These are phyloP conservation scores for Penicillium samsonianum DNA, from an alignment of 495 filamentous ascomycete genomes.

Conservation along the genomic window DNA sequence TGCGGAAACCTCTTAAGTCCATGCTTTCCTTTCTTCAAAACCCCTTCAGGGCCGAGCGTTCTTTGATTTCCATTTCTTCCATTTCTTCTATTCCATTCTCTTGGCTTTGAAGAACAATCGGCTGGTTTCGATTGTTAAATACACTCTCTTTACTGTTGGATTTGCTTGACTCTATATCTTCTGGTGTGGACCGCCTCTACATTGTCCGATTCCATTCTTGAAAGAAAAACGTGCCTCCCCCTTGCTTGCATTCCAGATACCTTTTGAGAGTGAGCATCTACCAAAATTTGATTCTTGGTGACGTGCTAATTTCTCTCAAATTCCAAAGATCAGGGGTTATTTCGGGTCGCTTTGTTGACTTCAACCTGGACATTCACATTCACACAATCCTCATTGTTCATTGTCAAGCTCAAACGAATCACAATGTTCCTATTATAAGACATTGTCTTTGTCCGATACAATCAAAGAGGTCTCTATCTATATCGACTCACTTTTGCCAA, in stretches of 20 bases:
- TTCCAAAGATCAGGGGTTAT: slow-evolving; percentile 5
- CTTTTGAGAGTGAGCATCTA: background rate
- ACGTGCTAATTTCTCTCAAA: slow-evolving; percentile 12
- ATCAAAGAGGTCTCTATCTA: slow-evolving; percentile 3
- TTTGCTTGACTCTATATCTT: background rate
- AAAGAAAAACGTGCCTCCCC: background rate
- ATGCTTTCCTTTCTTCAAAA: background rate
- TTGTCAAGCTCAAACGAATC: slow-evolving; percentile 2
- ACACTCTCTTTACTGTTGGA: background rate
- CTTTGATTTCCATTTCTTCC: background rate
- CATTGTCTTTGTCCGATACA: slow-evolving; percentile 6
- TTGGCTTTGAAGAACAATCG: background rate
- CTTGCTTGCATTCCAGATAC: slow-evolving; percentile 9
- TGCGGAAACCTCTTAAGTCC: background rate
- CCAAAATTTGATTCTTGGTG: slow-evolving; percentile 6
- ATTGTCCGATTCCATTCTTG: background rate
- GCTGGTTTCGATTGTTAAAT: background rate
- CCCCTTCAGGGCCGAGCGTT: background rate
- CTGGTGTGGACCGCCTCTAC: background rate
- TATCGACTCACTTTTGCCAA: slow-evolving; percentile 1
- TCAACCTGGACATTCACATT: background rate
- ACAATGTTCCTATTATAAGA: slow-evolving; percentile 9
- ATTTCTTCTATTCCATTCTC: background rate
- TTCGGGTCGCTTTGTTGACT: slow-evolving; percentile 11
- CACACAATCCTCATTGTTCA: slow-evolving; percentile 5